Evolutionary conservation across 805 yeast genomes (phyloP).

Genomic region (Saturnispora bothae): DNA sequence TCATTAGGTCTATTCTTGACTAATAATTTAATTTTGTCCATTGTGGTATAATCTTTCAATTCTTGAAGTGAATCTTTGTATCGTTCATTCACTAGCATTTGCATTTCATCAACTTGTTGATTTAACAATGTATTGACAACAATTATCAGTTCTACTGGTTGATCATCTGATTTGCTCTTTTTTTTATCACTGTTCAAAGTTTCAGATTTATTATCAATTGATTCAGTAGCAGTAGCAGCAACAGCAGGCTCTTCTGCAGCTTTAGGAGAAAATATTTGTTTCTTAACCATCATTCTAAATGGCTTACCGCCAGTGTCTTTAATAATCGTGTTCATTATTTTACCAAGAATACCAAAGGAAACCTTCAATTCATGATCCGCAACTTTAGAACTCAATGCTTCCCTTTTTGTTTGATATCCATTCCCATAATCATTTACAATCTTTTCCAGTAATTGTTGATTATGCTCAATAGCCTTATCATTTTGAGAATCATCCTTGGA

Average conservation of each 20-base stretch:
- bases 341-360: conserved; percentile 44
- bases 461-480: not conserved
- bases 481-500: not conserved
- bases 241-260: not conserved
- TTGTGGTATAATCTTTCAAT: conserved; percentile 10
- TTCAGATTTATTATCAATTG: too few relatives aligned
- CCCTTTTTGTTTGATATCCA: conserved; percentile 25
- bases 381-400: conserved; percentile 33
- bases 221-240: not conserved
- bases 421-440: conserved; percentile 21
- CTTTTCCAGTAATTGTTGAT: conserved; percentile 10
- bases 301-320: conserved; percentile 25
- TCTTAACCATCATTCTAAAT: conserved; percentile 27
- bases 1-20: conserved; percentile 11
- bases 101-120: conserved; percentile 9
- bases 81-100: conserved; percentile 17
- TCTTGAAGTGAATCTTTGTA: conserved; percentile 2
- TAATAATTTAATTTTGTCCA: conserved; percentile 18
- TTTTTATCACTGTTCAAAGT: too few relatives aligned
- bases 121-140: conserved; percentile 11
- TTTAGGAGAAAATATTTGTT: conserved; percentile 5
- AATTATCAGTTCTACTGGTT: conserved; percentile 8
- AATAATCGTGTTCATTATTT: conserved; percentile 31
- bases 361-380: conserved; percentile 62
- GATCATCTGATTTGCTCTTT: not conserved